phyloP scores from a whole-genome alignment of 2,329 filamentous ascomycete species.

The Aureobasidium uvarum region DNA sequence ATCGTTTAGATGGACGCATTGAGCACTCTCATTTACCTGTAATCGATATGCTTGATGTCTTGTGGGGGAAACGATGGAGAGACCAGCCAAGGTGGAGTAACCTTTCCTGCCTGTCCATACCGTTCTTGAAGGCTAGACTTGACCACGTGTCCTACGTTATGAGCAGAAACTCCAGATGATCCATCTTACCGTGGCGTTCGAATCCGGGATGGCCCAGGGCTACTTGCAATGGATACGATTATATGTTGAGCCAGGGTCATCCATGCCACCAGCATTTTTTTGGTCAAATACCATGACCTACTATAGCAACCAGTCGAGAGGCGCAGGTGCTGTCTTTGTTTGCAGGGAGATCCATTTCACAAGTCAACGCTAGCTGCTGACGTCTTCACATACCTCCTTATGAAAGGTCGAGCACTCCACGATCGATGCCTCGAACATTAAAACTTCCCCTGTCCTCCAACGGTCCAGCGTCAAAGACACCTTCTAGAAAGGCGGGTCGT shows the following conservation, averaged over 20 bases:
- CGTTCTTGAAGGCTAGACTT: no score
- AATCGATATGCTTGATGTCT: background rate
- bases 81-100: background rate
- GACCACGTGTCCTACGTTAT: no score
- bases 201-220: no score
- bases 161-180: background rate
- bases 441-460: background rate
- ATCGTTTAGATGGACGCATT: constrained; percentile 3
- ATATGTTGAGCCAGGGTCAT: background rate
- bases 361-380: background rate
- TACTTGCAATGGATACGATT: background rate
- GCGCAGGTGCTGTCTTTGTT: background rate
- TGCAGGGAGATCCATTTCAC: background rate
- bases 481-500: constrained; percentile 16
- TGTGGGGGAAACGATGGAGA: constrained; percentile 4
- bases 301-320: background rate
- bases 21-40: constrained; percentile 15
- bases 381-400: background rate
- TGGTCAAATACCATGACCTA: background rate
- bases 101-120: no score
- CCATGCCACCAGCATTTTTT: background rate
- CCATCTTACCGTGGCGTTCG: background rate
- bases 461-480: background rate
- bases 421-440: background rate
- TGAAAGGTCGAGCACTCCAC: background rate